A percentile compares a stretch with the other conserved stretches of the same genome.
Evolutionary conservation across 73 alveolate species (phyloP).

Genomic region (Diophrys appendiculata): DNA sequence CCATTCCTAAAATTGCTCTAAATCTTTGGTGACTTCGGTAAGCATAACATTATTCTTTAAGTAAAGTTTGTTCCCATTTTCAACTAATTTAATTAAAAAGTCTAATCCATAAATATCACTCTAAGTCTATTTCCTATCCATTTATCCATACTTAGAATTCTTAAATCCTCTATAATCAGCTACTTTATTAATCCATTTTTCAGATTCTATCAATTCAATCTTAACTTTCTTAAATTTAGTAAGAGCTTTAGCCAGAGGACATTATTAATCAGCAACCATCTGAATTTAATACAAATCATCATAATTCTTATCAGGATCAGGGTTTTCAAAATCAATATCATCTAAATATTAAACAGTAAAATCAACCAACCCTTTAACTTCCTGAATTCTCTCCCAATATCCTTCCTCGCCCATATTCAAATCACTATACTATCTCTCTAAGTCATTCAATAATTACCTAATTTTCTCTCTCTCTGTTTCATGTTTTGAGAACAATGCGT

Average conservation of each 20-base stretch:
- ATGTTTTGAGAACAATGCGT: background rate
- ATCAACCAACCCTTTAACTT: background rate
- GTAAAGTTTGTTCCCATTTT: background rate
- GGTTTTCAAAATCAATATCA: background rate
- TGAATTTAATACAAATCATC: background rate
- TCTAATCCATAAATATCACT: background rate
- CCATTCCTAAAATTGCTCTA: background rate
- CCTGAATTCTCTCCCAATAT: background rate
- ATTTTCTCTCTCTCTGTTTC: background rate
- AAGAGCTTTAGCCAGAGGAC: background rate
- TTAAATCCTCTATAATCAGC: background rate
- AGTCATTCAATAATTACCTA: background rate
- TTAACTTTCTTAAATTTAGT: background rate
- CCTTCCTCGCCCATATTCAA: background rate
- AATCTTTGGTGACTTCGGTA: background rate
- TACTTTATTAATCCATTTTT: background rate
- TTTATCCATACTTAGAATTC: background rate
- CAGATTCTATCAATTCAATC: background rate
- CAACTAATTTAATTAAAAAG: background rate
- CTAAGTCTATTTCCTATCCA: background rate
- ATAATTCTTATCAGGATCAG: background rate
- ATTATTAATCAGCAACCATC: background rate
- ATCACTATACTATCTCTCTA: too few relatives aligned
- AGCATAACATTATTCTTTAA: background rate
- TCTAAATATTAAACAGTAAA: background rate